Evolutionary conservation across 495 filamentous ascomycete species (phyloP), one percentile per base, ranked within the genome.

Genomic region (Apodospora peruviana): DNA sequence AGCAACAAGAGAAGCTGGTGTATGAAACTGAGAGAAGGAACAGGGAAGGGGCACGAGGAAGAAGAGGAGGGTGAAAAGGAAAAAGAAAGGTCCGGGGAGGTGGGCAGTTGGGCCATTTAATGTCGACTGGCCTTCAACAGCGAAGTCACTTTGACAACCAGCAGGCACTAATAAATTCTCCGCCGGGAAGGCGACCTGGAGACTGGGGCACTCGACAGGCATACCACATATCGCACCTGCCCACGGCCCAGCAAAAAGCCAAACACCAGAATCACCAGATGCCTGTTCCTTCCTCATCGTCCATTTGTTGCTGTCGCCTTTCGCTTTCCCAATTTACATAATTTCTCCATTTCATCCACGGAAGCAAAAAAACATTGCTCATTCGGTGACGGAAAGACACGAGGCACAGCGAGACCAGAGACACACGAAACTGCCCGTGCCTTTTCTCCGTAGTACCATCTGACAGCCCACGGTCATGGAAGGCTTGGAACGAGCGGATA

Each of bases 91-190:
- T 46, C 43, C 56, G 51, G 64, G 62, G 54, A 64, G 61, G 69
- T 59, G 71, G 70, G 62, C 50, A 65, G 68, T 66, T 61, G 68
- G 64, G 60, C 57, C 58, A 64, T 69, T 65, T 67, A 58, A 65
- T 60, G 61, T 63, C 55, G 55, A 59, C 52, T 62, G 52, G n/a
- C 51, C 57, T 60, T 52, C 59, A 64, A 60, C 58, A 61, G 44
- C 52, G 47, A 61, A 63, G 60, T 64, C 60, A 61, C 63, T 66
- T 59, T 59, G 51, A 61, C 62, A 63, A 48, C 57, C 48, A 58
- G 57, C 48, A 58, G 57, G 56, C 60, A 64, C 60, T 66, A 64
- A 66, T n/a, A 63, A 63, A 55, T 60, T 63, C 58, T 61, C 62
- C 55, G 60, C 49, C 45, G 23, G 47, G 48, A 45, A 55, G 56